Conservation (phyloP, 2,329 filamentous ascomycete species). For the Ophiostoma sp. region DNA sequence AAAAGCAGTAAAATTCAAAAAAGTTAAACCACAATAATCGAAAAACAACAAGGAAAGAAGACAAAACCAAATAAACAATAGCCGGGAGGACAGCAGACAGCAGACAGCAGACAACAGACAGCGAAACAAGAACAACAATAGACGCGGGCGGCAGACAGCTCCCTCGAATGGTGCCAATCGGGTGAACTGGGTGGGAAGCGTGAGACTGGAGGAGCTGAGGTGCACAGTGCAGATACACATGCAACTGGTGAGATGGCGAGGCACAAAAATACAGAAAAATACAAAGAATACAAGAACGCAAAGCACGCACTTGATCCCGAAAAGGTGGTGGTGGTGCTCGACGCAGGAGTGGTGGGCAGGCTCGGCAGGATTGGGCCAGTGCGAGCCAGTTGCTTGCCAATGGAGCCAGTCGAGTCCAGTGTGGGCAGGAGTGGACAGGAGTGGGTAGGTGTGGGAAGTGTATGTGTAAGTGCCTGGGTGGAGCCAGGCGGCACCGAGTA, state of each 20-base stretch:
- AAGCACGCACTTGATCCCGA: background rate
- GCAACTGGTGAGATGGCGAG: background rate
- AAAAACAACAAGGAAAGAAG: background rate
- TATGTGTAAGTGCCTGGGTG: constrained; percentile 22
- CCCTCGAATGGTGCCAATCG: constrained; percentile 8
- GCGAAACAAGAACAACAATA: background rate
- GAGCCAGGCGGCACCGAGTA: background rate
- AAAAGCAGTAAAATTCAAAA: background rate
- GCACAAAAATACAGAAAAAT: background rate
- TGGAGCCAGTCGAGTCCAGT: background rate
- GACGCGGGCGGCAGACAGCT: background rate
- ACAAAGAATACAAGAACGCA: background rate
- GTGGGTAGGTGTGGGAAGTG: constrained; percentile 4
- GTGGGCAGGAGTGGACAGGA: constrained; percentile 1
- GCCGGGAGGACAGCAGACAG: background rate
- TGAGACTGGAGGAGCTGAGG: constrained; percentile 15
- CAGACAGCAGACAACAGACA: background rate
- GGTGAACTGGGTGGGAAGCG: constrained; percentile 1
- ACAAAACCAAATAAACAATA: too few relatives aligned
- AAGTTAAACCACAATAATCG: background rate
- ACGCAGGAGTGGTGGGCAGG: background rate
- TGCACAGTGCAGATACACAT: background rate
- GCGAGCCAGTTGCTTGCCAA: background rate
- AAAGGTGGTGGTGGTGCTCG: background rate
- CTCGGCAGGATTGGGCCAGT: background rate